Base-by-base conservation (phyloP, 257 asterid species). In the Gentiana macrophylla region DNA sequence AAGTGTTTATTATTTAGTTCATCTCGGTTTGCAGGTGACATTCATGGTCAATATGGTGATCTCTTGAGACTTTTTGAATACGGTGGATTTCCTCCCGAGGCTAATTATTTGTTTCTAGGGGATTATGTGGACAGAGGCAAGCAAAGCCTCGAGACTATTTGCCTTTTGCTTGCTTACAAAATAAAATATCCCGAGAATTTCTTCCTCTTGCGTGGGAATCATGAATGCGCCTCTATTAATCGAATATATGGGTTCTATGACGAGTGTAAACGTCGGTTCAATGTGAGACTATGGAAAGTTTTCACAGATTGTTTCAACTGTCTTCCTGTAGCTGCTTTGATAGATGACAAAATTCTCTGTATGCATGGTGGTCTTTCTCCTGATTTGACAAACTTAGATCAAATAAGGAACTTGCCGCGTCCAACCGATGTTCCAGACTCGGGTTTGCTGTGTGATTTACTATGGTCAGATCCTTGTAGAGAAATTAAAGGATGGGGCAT, bases 351-450 rank as follows among this genome's bases (percentile, higher is more conserved):
- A 62, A 71, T 66, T 44, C 69, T 66, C 1, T 71, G 76, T 59
- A 62, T 71, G 76, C 72, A 71, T 12, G 76, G 78, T 15, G 74
- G 78, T 37, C 68, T 72, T 68, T 72, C 78, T 63, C 78, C 78
- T 45, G 74, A 68, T 56, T 61, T 72, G 36, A 57, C 74, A 13
- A 44, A 61, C 64, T 63, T 72, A 37, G 74, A 72, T 61, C 65
- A 62, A 50, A 67, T 72, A 35, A 64, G 77, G 13, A 59, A 63
- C 49, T 63, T 72, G 49, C 63, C 67, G 36, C 73, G 74, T 52
- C 77, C 77, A 37, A 59, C 73, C 3, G 77, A 72, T 59, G 67
- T 72, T 52, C 78, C 78, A 3, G 78, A 72, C 45, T 60, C 64
- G 12, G 78, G 78, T 35, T 55, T 68, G 68, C 74, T 67, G 32